phyloP scores from a whole-genome alignment of 495 filamentous ascomycete genomes.

The Geopyxis carbonaria region DNA sequence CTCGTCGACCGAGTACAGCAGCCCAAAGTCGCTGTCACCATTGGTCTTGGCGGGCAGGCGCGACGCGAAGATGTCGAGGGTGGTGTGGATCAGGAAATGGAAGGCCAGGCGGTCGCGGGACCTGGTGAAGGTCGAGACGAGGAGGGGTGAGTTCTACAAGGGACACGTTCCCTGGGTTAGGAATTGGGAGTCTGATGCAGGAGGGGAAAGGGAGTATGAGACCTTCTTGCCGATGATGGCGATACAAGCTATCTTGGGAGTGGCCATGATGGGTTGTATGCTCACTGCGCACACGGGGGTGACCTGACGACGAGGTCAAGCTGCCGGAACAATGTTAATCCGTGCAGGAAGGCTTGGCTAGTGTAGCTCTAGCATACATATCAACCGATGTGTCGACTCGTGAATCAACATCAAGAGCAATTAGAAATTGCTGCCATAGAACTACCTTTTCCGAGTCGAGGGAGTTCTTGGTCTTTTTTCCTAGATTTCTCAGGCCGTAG shows the following conservation, averaged over 20 bases:
- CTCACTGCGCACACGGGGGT: too few species aligned
- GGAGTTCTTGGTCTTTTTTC: too few species aligned
- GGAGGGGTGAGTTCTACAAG: conserved; percentile 80
- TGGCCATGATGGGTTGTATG: conserved; percentile 23
- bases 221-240: conserved; percentile 86
- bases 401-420: too few species aligned
- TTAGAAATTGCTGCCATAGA: too few species aligned
- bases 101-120: conserved; percentile 57
- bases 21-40: conserved; percentile 65
- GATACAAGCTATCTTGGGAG: conserved; percentile 73
- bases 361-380: too few species aligned
- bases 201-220: not conserved
- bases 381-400: too few species aligned
- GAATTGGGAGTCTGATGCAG: conserved; percentile 6
- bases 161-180: conserved; percentile 3
- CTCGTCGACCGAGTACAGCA: conserved; percentile 86
- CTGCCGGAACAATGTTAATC: too few species aligned
- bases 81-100: conserved; percentile 75
- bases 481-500: too few species aligned
- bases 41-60: conserved; percentile 48
- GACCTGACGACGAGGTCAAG: not conserved
- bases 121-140: conserved; percentile 63
- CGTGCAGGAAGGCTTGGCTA: too few species aligned
- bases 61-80: conserved; percentile 82
- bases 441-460: too few species aligned